phyloP scores from a whole-genome alignment of 495 filamentous ascomycete species.

The Hypoxylon lenormandii region DNA sequence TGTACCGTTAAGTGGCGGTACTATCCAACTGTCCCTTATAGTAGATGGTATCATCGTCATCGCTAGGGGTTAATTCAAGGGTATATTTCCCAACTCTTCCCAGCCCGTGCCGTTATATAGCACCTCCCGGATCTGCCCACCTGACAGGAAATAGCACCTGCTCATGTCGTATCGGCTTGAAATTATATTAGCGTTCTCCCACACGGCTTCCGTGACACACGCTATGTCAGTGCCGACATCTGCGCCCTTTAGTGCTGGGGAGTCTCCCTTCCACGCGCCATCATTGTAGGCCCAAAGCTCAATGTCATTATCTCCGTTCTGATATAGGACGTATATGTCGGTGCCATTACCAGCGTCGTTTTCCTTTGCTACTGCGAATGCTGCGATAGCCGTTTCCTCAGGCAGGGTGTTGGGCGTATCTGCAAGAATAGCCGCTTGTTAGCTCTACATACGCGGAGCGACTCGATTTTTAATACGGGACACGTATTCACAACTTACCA shows the following conservation, averaged over 20 bases:
- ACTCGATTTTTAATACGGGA: not conserved
- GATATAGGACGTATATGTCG: conserved; percentile 8
- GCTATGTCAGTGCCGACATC: conserved; percentile 11
- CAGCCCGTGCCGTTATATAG: conserved; percentile 17
- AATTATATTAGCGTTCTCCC: not conserved
- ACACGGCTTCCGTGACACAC: conserved; percentile 13
- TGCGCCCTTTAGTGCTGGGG: conserved; percentile 1
- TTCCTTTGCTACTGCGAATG: conserved; percentile 13
- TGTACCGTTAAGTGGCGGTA: too few species aligned
- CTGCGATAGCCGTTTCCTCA: conserved; percentile 3
- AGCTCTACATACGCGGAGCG: not conserved
- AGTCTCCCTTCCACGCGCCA: not conserved
- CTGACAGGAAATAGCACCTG: conserved; percentile 18
- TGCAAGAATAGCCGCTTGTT: not conserved
- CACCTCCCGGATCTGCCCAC: conserved; percentile 14
- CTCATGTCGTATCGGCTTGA: conserved; percentile 18
- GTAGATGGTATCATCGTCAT: not conserved
- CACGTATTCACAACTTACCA: not conserved
- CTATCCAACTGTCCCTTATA: not conserved
- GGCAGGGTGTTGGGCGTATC: conserved; percentile 2
- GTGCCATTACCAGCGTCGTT: conserved; percentile 1
- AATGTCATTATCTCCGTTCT: conserved; percentile 6
- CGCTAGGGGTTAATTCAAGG: not conserved
- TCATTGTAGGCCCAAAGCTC: conserved; percentile 3
- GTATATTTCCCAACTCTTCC: conserved; percentile 20